Percentiles rank a stretch among this genome's conserved stretches.
These are phyloP conservation scores for Phytopythium mirpurense DNA, from an alignment of 352 stramenopile species.

Conservation along the genomic window DNA sequence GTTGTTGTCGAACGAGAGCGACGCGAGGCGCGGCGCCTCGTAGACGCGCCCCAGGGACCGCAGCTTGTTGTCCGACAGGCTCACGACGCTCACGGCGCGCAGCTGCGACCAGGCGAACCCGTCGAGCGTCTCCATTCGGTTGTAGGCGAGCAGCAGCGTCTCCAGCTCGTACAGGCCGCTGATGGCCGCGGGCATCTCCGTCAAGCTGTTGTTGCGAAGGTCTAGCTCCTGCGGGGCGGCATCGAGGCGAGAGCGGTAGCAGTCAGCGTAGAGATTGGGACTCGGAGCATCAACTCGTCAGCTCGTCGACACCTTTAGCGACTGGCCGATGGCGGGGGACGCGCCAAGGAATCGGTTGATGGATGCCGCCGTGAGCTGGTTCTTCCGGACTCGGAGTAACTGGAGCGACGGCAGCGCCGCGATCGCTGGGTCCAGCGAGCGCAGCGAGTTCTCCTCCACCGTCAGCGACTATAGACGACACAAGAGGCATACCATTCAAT, in stretches of 20 bases:
- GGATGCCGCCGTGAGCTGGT: slow-evolving; percentile 43
- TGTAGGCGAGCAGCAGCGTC: slow-evolving; percentile 65
- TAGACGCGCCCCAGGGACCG: slow-evolving; percentile 59
- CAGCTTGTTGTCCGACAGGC: slow-evolving; percentile 77
- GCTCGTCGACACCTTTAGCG: slow-evolving; percentile 25
- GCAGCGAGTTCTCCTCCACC: slow-evolving; percentile 59
- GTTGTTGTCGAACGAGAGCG: slow-evolving; percentile 85
- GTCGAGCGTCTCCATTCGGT: slow-evolving; percentile 68
- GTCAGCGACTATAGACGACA: slow-evolving; percentile 37
- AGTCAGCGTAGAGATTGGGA: no score
- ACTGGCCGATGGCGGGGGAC: slow-evolving; percentile 10
- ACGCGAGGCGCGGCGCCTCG: slow-evolving; percentile 45
- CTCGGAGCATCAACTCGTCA: no score
- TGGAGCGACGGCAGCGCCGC: slow-evolving; percentile 41
- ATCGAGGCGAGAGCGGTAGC: neutral
- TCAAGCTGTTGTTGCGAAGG: slow-evolving; percentile 62
- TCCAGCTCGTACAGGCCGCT: slow-evolving; percentile 35
- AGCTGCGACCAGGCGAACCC: slow-evolving; percentile 52
- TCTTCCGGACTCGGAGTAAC: slow-evolving; percentile 68
- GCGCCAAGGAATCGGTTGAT: slow-evolving; percentile 36
- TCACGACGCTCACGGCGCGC: slow-evolving; percentile 43
- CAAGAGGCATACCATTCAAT: neutral
- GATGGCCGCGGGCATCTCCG: slow-evolving; percentile 32
- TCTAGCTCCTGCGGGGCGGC: slow-evolving; percentile 50
- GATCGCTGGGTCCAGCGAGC: slow-evolving; percentile 37